These are phyloP conservation scores for Hemileccinum rubropunctum DNA, from an alignment of 768 basidiomycete species.

Conservation along the genomic window DNA sequence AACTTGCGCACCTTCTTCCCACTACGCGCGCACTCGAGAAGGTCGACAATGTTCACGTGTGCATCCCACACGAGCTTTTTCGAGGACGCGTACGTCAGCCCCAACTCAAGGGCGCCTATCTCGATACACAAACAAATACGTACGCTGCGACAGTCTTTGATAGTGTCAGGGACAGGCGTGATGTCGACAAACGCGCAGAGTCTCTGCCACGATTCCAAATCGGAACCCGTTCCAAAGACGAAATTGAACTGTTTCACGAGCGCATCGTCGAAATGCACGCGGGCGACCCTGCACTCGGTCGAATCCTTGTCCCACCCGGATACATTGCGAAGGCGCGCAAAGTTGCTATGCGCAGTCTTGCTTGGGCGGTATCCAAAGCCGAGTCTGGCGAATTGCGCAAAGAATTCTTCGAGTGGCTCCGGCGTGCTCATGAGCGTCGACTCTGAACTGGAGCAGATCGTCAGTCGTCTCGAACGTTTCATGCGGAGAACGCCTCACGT, in stretches of 20 bases:
- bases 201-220: slow-evolving; percentile 24
- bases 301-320: slow-evolving; percentile 1
- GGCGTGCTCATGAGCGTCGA: background rate
- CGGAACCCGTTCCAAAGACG: slow-evolving; percentile 16
- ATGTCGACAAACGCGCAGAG: slow-evolving; percentile 23
- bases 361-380: slow-evolving; percentile 14
- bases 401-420: slow-evolving; percentile 25
- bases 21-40: slow-evolving; percentile 22
- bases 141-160: slow-evolving; percentile 19
- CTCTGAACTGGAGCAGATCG: too few relatives aligned
- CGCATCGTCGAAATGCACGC: slow-evolving; percentile 14
- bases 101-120: background rate
- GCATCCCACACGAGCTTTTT: slow-evolving; percentile 20
- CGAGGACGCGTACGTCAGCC: background rate
- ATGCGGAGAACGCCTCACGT: too few relatives aligned
- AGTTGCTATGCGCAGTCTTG: slow-evolving; percentile 21
- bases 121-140: background rate
- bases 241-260: slow-evolving; percentile 26
- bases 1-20: slow-evolving; percentile 23
- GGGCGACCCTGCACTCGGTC: background rate
- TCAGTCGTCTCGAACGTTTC: too few relatives aligned
- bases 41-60: slow-evolving; percentile 36
- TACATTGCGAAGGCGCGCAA: slow-evolving; percentile 9
- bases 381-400: slow-evolving; percentile 14
- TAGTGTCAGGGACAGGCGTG: slow-evolving; percentile 15